These are phyloP conservation scores for Niveomyces coronatus DNA, from an alignment of 2,329 filamentous ascomycete species.

Conservation along the genomic window DNA sequence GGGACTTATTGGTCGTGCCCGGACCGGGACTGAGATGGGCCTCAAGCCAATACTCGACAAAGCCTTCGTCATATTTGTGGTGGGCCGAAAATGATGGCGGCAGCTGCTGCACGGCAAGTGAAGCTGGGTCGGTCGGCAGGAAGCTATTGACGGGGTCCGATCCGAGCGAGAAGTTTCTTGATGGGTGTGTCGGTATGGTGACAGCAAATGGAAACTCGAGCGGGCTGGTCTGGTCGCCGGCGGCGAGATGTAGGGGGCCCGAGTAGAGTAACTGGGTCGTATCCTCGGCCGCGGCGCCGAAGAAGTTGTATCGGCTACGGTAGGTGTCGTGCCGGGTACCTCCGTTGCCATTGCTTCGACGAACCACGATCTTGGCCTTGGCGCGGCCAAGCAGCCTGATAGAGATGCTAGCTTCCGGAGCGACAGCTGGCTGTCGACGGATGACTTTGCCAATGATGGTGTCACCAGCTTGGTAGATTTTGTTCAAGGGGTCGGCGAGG, in stretches of 20 bases:
- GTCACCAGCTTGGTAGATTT: conserved; percentile 5
- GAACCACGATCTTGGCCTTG: conserved; percentile 2
- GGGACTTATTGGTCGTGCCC: conserved; percentile 2
- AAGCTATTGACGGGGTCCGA: not conserved
- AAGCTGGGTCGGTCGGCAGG: not conserved
- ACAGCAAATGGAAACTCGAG: conserved; percentile 1
- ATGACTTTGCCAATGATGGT: conserved; percentile 7
- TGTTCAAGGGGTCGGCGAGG: not conserved
- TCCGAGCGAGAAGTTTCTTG: not conserved
- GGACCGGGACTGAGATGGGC: not conserved
- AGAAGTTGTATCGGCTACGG: conserved; percentile 5
- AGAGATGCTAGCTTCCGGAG: not conserved
- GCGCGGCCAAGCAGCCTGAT: conserved; percentile 2
- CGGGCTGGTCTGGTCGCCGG: not conserved
- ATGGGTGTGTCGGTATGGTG: not conserved
- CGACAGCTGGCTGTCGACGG: conserved; percentile 3
- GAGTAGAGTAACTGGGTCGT: not conserved
- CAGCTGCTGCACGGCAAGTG: not conserved
- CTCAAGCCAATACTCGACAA: conserved; percentile 6
- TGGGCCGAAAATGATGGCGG: not conserved
- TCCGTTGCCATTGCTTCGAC: not conserved
- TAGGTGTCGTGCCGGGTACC: not conserved
- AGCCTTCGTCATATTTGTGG: not conserved
- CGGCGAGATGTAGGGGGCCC: not conserved
- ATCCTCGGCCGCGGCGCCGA: not conserved